Evolutionary conservation across 768 basidiomycete species (phyloP).

Genomic region (Mycena alexandri): DNA sequence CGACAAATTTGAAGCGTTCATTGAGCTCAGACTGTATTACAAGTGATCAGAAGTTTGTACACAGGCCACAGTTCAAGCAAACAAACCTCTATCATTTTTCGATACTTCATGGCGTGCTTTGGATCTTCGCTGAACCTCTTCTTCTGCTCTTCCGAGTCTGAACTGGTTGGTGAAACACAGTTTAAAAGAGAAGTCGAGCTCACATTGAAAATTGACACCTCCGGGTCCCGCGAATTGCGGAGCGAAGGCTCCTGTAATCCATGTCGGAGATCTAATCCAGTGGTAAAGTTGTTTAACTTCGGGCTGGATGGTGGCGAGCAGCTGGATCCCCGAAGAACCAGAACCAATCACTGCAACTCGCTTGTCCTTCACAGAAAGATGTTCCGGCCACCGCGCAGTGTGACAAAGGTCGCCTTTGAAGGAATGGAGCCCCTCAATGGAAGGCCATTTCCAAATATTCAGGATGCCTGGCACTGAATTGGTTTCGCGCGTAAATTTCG

Average conservation of each 20-base stretch:
- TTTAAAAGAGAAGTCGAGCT: background rate
- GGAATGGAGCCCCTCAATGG: constrained; percentile 58
- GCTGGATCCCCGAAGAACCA: constrained; percentile 58
- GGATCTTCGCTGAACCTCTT: constrained; percentile 53
- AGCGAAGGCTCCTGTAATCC: constrained; percentile 55
- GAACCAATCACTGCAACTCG: constrained; percentile 59
- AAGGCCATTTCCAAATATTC: constrained; percentile 63
- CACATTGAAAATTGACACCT: constrained; percentile 41
- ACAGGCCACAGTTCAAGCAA: background rate
- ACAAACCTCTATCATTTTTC: constrained; percentile 41
- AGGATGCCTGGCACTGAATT: constrained; percentile 32
- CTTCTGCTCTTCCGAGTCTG: constrained; percentile 39
- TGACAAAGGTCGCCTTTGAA: constrained; percentile 66
- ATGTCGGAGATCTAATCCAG: constrained; percentile 61
- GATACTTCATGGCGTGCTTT: constrained; percentile 52
- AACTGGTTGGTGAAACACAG: background rate
- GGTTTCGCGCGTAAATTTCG: background rate
- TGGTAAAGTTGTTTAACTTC: constrained; percentile 53
- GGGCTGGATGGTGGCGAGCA: constrained; percentile 58
- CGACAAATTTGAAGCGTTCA: constrained; percentile 47
- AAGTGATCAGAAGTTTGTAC: constrained; percentile 25
- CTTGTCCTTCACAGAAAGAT: constrained; percentile 54
- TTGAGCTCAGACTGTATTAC: constrained; percentile 45
- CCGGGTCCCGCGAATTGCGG: constrained; percentile 48
- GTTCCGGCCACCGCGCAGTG: constrained; percentile 60